phyloP scores from a whole-genome alignment of 2,329 filamentous ascomycete genomes.

The Berkeleyomyces basicola region DNA sequence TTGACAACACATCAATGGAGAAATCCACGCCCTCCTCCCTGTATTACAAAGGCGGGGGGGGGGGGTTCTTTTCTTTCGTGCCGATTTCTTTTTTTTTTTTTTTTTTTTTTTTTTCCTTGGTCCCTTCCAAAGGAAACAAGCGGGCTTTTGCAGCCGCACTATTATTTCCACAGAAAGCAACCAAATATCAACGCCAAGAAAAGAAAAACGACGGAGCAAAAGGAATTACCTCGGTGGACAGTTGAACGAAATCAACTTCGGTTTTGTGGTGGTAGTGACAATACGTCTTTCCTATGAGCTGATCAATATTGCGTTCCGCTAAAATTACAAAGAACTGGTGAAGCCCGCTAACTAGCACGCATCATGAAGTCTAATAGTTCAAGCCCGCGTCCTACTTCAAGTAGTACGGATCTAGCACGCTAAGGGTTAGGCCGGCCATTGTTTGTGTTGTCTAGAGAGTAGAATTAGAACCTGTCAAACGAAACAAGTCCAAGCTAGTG shows the following conservation, averaged over 20 bases:
- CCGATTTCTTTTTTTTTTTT: background rate
- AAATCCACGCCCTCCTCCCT: background rate
- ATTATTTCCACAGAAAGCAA: background rate
- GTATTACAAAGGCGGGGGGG: background rate
- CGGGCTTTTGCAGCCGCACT: background rate
- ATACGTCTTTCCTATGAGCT: no score
- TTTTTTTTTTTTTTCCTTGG: background rate
- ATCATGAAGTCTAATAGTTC: no score
- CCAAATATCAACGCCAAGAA: background rate
- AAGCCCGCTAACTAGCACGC: no score
- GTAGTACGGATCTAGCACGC: background rate
- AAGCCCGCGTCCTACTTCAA: background rate
- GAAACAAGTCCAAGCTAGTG: background rate
- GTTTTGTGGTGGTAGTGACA: no score
- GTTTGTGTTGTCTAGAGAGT: background rate
- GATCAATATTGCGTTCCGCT: no score
- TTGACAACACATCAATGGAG: constrained; percentile 3
- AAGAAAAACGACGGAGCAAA: background rate
- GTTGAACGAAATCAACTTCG: no score
- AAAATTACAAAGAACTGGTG: no score
- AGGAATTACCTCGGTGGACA: no score
- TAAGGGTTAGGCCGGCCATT: background rate
- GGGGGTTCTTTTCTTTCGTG: background rate
- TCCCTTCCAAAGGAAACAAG: background rate
- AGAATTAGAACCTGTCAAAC: background rate